Conservation (phyloP, 495 filamentous ascomycete genomes). For the Penicillium desertorum region DNA sequence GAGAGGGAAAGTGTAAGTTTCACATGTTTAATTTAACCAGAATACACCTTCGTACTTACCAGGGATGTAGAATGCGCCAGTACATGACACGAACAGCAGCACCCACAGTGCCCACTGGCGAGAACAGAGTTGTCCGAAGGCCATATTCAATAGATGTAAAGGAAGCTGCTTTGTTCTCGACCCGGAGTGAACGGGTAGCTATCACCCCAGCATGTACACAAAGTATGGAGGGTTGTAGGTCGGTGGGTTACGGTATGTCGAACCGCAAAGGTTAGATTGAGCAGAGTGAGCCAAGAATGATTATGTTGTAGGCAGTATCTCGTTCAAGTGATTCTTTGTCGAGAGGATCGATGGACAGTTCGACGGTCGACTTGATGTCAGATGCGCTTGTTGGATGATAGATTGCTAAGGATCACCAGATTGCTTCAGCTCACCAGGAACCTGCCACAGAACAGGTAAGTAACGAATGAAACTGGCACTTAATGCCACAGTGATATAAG, state of each 20-base stretch:
- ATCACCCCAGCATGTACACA: constrained; percentile 26
- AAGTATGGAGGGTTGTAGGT: constrained; percentile 10
- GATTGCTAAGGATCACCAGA: background rate
- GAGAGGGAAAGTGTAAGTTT: constrained; percentile 20
- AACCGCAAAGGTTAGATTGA: constrained; percentile 14
- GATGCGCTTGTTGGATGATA: background rate
- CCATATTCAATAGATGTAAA: constrained; percentile 30
- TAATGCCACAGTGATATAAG: constrained; percentile 45
- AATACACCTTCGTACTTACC: constrained; percentile 47
- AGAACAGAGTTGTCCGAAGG: constrained; percentile 24
- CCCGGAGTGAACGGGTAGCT: constrained; percentile 16
- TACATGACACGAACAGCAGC: constrained; percentile 39
- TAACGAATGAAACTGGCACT: constrained; percentile 63
- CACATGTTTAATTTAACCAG: constrained; percentile 3
- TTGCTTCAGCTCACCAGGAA: background rate
- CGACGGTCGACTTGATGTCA: background rate
- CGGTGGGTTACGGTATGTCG: constrained; percentile 19
- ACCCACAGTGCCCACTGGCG: constrained; percentile 38
- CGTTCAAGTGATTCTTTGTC: background rate
- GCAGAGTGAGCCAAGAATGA: constrained; percentile 2
- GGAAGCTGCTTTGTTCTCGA: constrained; percentile 28
- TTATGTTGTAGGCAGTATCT: background rate
- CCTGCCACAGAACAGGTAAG: background rate
- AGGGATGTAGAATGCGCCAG: constrained; percentile 74
- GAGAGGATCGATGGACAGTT: constrained; percentile 4